phyloP scores from a whole-genome alignment of 2,329 filamentous ascomycete species.

The Ascocoryne sarcoides region DNA sequence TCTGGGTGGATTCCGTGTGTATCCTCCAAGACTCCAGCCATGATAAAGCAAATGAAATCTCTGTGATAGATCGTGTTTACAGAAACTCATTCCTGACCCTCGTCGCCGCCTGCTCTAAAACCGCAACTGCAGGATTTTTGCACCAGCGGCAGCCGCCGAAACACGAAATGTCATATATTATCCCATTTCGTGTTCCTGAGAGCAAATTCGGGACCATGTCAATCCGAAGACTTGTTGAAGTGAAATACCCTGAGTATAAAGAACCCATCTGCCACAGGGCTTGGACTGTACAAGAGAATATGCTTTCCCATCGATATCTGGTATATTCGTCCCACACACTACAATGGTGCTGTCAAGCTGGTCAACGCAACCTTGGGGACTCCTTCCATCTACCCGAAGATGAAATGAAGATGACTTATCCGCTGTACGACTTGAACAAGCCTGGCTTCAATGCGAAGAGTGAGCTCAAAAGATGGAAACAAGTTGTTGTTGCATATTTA shows the following conservation, averaged over 20 bases:
- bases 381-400: no score
- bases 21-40: slow-evolving; percentile 1
- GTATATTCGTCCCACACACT: no score
- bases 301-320: slow-evolving; percentile 1
- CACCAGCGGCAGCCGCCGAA: background rate
- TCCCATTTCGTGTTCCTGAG: background rate
- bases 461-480: no score
- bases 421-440: no score
- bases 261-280: no score
- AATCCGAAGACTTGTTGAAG: background rate
- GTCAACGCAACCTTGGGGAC: no score
- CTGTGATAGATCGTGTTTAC: slow-evolving; percentile 1
- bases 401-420: no score
- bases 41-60: slow-evolving; percentile 1
- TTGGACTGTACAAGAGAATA: background rate
- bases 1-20: slow-evolving; percentile 3
- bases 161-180: background rate
- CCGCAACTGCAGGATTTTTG: background rate
- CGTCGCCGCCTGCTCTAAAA: background rate
- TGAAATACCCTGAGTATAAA: background rate
- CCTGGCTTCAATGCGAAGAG: no score
- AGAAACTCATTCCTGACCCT: slow-evolving; percentile 2
- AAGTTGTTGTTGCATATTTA: no score
- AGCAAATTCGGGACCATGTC: background rate
- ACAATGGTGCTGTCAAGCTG: no score